These are phyloP conservation scores for Panicum hallii DNA, from an alignment of 202 grass and related monocot genomes.

Conservation along the genomic window DNA sequence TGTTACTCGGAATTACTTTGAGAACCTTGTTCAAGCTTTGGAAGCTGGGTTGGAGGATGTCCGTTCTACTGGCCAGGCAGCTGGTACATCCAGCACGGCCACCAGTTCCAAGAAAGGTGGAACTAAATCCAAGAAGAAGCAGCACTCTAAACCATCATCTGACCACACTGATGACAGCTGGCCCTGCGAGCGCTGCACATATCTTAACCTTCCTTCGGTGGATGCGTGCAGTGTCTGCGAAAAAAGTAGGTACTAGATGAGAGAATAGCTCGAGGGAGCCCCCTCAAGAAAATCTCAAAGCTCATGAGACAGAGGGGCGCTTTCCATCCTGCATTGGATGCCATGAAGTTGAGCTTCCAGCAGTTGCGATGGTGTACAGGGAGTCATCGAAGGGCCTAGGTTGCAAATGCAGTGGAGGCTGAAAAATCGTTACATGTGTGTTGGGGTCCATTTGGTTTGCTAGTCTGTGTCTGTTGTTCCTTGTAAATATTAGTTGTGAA, in stretches of 20 bases:
- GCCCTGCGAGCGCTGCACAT: slow-evolving; percentile 61
- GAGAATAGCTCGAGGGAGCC: not conserved
- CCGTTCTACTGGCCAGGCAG: slow-evolving; percentile 37
- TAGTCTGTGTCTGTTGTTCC: slow-evolving; percentile 27
- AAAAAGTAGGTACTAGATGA: slow-evolving; percentile 35
- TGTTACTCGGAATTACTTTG: slow-evolving; percentile 90
- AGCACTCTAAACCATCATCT: slow-evolving; percentile 31
- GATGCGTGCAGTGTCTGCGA: slow-evolving; percentile 40
- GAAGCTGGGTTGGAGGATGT: slow-evolving; percentile 88
- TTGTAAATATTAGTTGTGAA: slow-evolving; percentile 52
- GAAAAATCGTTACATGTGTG: not conserved
- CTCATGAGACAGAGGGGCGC: not conserved
- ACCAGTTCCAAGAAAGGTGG: slow-evolving; percentile 53
- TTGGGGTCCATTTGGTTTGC: not conserved
- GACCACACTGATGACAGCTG: slow-evolving; percentile 45
- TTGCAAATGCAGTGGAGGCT: not conserved
- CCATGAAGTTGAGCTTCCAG: slow-evolving; percentile 22
- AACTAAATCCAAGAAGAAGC: slow-evolving; percentile 65
- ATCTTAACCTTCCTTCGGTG: slow-evolving; percentile 37
- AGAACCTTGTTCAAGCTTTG: slow-evolving; percentile 92
- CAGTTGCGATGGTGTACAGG: slow-evolving; percentile 32
- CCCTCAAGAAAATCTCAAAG: slow-evolving; percentile 26
- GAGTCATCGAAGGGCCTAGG: not conserved
- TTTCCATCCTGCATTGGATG: not conserved
- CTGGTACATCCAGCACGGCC: slow-evolving; percentile 45